A percentile compares a stretch with the other conserved stretches of the same genome.
Conservation (phyloP, 2,329 filamentous ascomycete genomes). For the Xylaria sp. region DNA sequence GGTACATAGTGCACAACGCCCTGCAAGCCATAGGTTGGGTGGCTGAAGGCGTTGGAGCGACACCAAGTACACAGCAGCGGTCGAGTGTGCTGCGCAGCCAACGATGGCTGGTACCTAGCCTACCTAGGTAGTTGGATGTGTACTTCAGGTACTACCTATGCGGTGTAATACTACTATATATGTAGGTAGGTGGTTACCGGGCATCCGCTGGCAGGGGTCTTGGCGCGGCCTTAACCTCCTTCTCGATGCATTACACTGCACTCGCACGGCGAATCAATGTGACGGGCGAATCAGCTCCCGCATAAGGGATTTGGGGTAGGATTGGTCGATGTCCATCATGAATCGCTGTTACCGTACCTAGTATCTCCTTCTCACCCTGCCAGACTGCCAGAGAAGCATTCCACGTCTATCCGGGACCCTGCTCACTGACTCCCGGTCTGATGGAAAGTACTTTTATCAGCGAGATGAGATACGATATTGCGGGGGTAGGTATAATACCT, state of each 20-base stretch:
- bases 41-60: neutral
- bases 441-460: too few species aligned
- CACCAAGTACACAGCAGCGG: neutral
- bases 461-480: too few species aligned
- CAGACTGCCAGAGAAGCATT: neutral
- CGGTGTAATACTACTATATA: too few species aligned
- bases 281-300: neutral
- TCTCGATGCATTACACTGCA: constrained; percentile 20
- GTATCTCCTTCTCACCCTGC: too few species aligned
- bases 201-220: neutral
- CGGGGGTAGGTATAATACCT: too few species aligned
- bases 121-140: too few species aligned
- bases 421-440: too few species aligned
- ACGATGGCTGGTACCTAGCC: neutral
- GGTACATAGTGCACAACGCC: too few species aligned
- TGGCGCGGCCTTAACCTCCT: constrained; percentile 8
- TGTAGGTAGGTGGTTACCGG: neutral
- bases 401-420: too few species aligned
- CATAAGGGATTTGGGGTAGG: constrained; percentile 2
- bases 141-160: too few species aligned
- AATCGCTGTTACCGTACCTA: too few species aligned
- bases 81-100: neutral
- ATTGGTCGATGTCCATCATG: neutral
- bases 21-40: neutral
- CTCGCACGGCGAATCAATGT: constrained; percentile 2